These are phyloP conservation scores for Chenopodium album DNA, from an alignment of 148 eudicot genomes.

Conservation along the genomic window DNA sequence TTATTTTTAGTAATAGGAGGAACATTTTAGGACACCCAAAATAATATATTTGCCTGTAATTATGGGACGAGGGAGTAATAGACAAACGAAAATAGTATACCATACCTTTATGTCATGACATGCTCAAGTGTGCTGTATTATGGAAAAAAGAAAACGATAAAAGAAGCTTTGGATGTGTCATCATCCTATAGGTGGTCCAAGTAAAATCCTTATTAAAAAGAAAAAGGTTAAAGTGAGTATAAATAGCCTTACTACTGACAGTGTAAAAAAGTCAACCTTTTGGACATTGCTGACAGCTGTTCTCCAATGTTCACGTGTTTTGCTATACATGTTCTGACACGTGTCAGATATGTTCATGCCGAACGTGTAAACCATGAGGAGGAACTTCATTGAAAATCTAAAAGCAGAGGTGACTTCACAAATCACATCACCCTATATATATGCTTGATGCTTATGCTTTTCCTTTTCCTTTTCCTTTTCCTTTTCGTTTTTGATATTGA, in stretches of 20 bases:
- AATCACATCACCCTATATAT: neutral
- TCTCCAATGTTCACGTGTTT: constrained; percentile 27
- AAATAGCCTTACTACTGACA: constrained; percentile 13
- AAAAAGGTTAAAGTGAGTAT: neutral
- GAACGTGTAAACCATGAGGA: constrained; percentile 22
- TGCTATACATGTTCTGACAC: constrained; percentile 30
- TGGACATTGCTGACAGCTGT: constrained; percentile 43
- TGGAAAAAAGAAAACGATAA: neutral
- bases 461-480: no score
- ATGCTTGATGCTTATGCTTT: no score
- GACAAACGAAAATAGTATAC: no score
- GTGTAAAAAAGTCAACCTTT: constrained; percentile 41
- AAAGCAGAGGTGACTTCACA: constrained; percentile 9
- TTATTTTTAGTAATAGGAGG: no score
- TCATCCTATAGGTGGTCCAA: constrained; percentile 7
- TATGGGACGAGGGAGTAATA: no score
- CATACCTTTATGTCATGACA: no score
- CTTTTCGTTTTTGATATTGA: constrained; percentile 24
- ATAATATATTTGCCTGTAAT: no score
- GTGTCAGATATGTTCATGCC: constrained; percentile 30
- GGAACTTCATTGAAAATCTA: constrained; percentile 3
- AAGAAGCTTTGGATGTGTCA: neutral
- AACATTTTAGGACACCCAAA: no score
- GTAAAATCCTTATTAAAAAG: neutral
- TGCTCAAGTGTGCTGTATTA: no score